Percentiles rank a stretch among this genome's conserved stretches.
These are phyloP conservation scores for Emericellopsis terricola DNA, from an alignment of 495 filamentous ascomycete genomes.

Conservation along the genomic window DNA sequence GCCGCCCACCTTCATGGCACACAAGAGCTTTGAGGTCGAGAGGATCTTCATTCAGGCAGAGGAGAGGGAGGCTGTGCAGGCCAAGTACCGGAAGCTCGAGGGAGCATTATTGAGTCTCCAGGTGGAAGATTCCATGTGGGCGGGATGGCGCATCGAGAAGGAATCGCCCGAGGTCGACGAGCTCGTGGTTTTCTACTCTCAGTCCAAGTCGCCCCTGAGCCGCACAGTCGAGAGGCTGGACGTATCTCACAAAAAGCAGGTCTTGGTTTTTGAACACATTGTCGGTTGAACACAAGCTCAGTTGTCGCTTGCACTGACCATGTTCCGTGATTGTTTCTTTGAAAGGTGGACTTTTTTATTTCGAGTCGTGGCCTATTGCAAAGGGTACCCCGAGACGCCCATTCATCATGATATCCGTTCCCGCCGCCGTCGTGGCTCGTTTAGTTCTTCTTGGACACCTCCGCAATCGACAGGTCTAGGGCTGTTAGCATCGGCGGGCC, in stretches of 20 bases:
- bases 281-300: no score
- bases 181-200: slow-evolving; percentile 24
- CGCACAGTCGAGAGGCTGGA: no score
- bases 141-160: slow-evolving; percentile 32
- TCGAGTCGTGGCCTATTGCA: not conserved
- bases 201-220: not conserved
- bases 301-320: no score
- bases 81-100: slow-evolving; percentile 20
- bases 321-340: slow-evolving; percentile 1
- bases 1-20: slow-evolving; percentile 14
- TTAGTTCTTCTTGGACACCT: slow-evolving; percentile 27
- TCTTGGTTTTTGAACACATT: no score
- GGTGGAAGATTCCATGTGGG: slow-evolving; percentile 16
- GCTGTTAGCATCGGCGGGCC: not conserved
- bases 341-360: not conserved
- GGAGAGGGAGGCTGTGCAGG: slow-evolving; percentile 23
- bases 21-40: slow-evolving; percentile 23
- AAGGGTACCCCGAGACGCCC: slow-evolving; percentile 24
- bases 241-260: no score
- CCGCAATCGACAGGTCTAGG: slow-evolving; percentile 26
- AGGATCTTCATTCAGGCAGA: slow-evolving; percentile 22
- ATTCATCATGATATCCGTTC: slow-evolving; percentile 9
- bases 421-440: no score
- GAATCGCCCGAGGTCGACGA: slow-evolving; percentile 23
- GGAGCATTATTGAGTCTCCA: slow-evolving; percentile 20